Percentiles rank a stretch among this genome's conserved stretches.
Evolutionary conservation across 192 early-diverging fungal species (phyloP).

Genomic region (Podila horticola): DNA sequence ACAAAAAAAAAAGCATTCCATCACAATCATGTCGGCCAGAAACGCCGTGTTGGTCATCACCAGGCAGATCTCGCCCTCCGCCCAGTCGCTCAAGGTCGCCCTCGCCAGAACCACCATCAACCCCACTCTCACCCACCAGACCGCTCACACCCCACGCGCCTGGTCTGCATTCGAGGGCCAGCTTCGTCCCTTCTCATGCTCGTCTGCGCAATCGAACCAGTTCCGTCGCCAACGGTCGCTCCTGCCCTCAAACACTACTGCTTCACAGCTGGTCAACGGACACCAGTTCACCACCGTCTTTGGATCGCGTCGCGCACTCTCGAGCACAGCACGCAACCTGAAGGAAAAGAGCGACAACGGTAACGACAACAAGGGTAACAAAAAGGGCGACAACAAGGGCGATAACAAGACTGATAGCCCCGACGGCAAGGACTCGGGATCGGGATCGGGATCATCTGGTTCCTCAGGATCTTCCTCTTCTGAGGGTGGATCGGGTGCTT

Average conservation of each 20-base stretch:
- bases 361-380: constrained; percentile 5
- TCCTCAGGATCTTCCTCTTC: constrained; percentile 9
- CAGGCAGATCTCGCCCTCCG: constrained; percentile 38
- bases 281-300: background rate
- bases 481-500: constrained; percentile 1
- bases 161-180: constrained; percentile 45
- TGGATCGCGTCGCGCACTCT: constrained; percentile 33
- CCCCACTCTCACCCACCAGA: constrained; percentile 34
- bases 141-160: constrained; percentile 19
- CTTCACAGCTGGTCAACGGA: background rate
- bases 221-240: constrained; percentile 17
- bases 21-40: constrained; percentile 27
- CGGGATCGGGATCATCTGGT: constrained; percentile 16
- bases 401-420: constrained; percentile 24
- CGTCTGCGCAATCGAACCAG: constrained; percentile 20
- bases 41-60: constrained; percentile 51
- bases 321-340: constrained; percentile 27
- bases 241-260: constrained; percentile 13
- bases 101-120: constrained; percentile 43
- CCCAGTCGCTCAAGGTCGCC: constrained; percentile 39
- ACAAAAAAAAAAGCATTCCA: too few species aligned
- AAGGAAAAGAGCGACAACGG: constrained; percentile 37
- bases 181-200: constrained; percentile 35
- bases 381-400: constrained; percentile 3
- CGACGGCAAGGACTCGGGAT: constrained; percentile 30